These are phyloP conservation scores for Ceriops tagal DNA, from an alignment of 345 rosid species.

Conservation along the genomic window DNA sequence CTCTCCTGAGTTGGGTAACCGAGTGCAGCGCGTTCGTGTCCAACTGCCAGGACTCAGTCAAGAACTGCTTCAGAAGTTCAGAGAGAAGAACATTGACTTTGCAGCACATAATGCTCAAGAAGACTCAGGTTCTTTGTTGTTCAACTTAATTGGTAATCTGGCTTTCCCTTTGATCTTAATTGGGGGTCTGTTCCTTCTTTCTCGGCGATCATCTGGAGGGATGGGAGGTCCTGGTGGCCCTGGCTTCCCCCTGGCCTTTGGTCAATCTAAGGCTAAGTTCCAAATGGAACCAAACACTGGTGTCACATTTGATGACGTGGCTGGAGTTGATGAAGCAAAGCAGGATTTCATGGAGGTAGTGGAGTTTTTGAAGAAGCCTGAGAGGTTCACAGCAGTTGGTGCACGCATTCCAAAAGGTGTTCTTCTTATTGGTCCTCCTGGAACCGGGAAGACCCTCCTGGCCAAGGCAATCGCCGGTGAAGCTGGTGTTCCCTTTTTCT, in stretches of 20 bases:
- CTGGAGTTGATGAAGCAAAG: conserved; percentile 99
- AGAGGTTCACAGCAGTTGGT: conserved; percentile 95
- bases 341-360: conserved; percentile 99
- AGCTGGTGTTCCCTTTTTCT: conserved; percentile 96
- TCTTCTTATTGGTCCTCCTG: conserved; percentile 96
- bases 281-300: conserved; percentile 99
- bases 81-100: conserved; percentile 94
- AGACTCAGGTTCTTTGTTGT: conserved; percentile 77
- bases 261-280: conserved; percentile 96
- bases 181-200: conserved; percentile 94
- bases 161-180: conserved; percentile 90
- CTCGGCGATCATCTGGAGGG: conserved; percentile 90
- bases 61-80: conserved; percentile 90
- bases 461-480: conserved; percentile 99
- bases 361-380: conserved; percentile 96
- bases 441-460: conserved; percentile 97
- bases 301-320: conserved; percentile 95
- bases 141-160: conserved; percentile 85
- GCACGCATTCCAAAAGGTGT: conserved; percentile 98
- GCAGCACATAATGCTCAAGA: conserved; percentile 99
- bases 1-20: conserved; percentile 94
- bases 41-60: conserved; percentile 94
- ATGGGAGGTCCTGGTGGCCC: conserved; percentile 99
- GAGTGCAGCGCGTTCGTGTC: conserved; percentile 91
- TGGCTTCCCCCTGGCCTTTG: conserved; percentile 80